Evolutionary conservation across 345 rosid genomes (phyloP).

Genomic region (Eucalyptus regnans): DNA sequence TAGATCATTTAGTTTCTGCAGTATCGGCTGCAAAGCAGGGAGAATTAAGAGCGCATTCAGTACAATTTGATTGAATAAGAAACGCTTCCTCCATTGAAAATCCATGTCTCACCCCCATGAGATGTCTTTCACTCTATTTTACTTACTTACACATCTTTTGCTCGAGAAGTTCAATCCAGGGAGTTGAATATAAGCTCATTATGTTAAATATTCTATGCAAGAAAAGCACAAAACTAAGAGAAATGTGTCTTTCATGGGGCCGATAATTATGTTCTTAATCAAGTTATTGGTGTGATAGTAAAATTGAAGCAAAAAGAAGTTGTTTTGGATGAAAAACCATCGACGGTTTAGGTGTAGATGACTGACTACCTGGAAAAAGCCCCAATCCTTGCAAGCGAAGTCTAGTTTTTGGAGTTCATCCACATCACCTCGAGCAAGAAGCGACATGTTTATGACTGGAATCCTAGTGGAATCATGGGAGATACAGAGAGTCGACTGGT

Average conservation of each 20-base stretch:
- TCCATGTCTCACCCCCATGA: neutral
- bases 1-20: neutral
- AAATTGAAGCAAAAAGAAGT: neutral
- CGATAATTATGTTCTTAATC: neutral
- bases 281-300: neutral
- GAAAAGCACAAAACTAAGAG: neutral
- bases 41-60: neutral
- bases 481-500: neutral
- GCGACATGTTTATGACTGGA: conserved; percentile 8
- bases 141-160: neutral
- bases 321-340: neutral
- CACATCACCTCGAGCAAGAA: conserved; percentile 1
- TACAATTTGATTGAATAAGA: neutral
- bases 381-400: conserved; percentile 21
- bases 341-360: neutral
- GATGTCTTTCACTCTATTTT: neutral
- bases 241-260: neutral
- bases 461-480: neutral
- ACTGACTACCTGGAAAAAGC: conserved; percentile 13
- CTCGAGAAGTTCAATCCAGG: neutral
- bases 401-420: conserved; percentile 7
- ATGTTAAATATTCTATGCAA: neutral
- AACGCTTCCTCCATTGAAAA: neutral
- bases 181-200: neutral
- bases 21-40: neutral